A percentile compares a stretch with the other conserved stretches of the same genome.
phyloP scores from a whole-genome alignment of 2,329 filamentous ascomycete genomes.

The Neoscytalidium dimidiatum region DNA sequence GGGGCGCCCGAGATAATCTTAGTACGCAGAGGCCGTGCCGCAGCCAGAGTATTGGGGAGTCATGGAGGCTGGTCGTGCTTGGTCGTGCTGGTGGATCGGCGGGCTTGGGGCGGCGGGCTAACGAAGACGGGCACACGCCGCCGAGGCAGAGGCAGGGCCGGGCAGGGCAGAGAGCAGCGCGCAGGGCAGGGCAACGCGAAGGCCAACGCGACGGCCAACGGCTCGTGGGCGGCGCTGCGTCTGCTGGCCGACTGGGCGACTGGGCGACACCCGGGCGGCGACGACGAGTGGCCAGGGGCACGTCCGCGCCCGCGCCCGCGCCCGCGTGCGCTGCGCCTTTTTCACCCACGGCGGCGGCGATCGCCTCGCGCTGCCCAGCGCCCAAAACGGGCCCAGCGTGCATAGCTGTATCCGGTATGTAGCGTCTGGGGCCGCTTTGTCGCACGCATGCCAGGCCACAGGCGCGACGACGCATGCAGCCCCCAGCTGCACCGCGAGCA shows the following conservation, averaged over 20 bases:
- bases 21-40: conserved; percentile 6
- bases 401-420: neutral
- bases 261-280: neutral
- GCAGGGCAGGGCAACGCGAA: too few relatives aligned
- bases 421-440: neutral
- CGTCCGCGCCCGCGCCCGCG: neutral
- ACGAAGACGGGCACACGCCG: neutral
- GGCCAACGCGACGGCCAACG: neutral
- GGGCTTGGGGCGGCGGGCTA: neutral
- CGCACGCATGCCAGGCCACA: neutral
- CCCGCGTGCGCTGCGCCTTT: neutral
- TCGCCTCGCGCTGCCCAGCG: neutral
- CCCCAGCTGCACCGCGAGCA: conserved; percentile 16
- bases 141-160: neutral
- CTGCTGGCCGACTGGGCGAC: too few relatives aligned
- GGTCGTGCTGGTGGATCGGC: conserved; percentile 4
- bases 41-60: conserved; percentile 10
- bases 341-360: neutral
- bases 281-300: neutral
- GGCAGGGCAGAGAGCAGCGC: too few relatives aligned
- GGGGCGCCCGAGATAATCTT: conserved; percentile 2
- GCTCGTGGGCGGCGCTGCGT: conserved; percentile 2
- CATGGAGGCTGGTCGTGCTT: conserved; percentile 1
- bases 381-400: conserved; percentile 3
- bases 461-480: conserved; percentile 18